Evolutionary conservation across 495 filamentous ascomycete genomes (phyloP), one percentile per base, ranked within the genome.

Genomic region (Aspergillus baeticus): DNA sequence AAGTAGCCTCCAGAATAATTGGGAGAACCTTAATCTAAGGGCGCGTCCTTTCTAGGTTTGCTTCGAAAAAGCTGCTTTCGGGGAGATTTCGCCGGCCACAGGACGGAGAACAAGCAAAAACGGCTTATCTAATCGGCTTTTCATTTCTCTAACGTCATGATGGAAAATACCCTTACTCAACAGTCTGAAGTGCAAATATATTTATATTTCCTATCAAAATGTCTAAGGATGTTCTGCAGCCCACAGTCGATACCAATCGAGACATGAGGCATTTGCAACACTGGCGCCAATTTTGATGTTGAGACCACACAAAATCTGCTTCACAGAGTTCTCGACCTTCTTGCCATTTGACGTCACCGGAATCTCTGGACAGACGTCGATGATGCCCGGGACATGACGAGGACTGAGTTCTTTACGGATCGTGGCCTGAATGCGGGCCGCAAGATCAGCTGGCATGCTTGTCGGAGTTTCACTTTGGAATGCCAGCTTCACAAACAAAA

Each of bases 301-400:
- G 64, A 89, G 79, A 7, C 92, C 92, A 33, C 87, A 92, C n/a
- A 96, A 68, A 37, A 96, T 96, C 76, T 95, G 91, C 74, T 96
- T 96, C 22, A 96, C 91, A 2, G 90, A 88, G 33, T 92, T 89
- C 66, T 96, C 92, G 36, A 96, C 90, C 75, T 96, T 96, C 77
- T 96, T 96, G 38, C 92, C 92, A 64, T 96, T 96, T 0, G 84
- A 86, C 26, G 92, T 97, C 62, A 91, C 85, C 1, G 92, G 92
- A 43, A 97, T 91, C 44, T 93, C 90, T 0, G 79, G 81, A 49
- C 86, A 89, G 64, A 86, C 84, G 57, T 90, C 89, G 39, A 96
- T 77, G n/a, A 92, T 72, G 0, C 83, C 86, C 5, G 92, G 92
- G 7, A 96, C 89, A 76, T 97, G 92, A 44, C 92, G 82, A 15